A percentile compares a stretch with the other conserved stretches of the same genome.
These are phyloP conservation scores for Penicillium concentricum DNA, from an alignment of 2,329 filamentous ascomycete species.

Conservation along the genomic window DNA sequence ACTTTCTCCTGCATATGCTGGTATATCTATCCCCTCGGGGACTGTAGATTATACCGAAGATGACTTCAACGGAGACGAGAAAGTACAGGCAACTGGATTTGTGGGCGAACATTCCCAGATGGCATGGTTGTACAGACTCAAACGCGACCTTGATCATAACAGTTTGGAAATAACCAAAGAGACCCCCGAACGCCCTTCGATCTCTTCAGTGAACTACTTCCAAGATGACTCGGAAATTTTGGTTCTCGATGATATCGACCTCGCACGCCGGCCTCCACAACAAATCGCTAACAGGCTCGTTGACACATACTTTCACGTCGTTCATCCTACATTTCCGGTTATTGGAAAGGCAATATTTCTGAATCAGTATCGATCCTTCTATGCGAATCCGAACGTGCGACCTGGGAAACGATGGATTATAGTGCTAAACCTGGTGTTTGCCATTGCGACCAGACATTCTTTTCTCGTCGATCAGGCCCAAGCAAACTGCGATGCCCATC, in stretches of 20 bases:
- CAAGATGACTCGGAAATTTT: slow-evolving; percentile 40
- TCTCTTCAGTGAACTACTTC: slow-evolving; percentile 40
- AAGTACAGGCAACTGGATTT: slow-evolving; percentile 41
- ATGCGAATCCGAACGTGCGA: slow-evolving; percentile 28
- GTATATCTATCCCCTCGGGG: slow-evolving; percentile 31
- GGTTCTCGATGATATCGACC: slow-evolving; percentile 36
- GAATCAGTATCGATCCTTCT: slow-evolving; percentile 40
- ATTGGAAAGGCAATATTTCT: slow-evolving; percentile 42
- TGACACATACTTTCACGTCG: slow-evolving; percentile 39
- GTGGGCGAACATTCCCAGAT: slow-evolving; percentile 48
- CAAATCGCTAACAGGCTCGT: slow-evolving; percentile 41
- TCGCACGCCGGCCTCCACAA: slow-evolving; percentile 37
- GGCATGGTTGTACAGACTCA: slow-evolving; percentile 45
- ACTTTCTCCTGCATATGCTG: slow-evolving; percentile 7
- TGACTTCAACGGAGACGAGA: slow-evolving; percentile 44
- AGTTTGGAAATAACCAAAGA: slow-evolving; percentile 18
- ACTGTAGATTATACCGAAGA: slow-evolving; percentile 44
- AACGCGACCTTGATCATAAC: slow-evolving; percentile 35
- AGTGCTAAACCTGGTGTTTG: slow-evolving; percentile 47
- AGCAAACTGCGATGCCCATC: slow-evolving; percentile 34
- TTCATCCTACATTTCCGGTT: slow-evolving; percentile 45
- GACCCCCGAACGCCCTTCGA: slow-evolving; percentile 24
- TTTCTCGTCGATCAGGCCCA: slow-evolving; percentile 30
- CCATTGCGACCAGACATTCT: slow-evolving; percentile 41
- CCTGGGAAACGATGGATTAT: slow-evolving; percentile 44